Evolutionary conservation across 2,329 filamentous ascomycete species (phyloP), one percentile per base, ranked within the genome.

Genomic region (Penicillium sp.): DNA sequence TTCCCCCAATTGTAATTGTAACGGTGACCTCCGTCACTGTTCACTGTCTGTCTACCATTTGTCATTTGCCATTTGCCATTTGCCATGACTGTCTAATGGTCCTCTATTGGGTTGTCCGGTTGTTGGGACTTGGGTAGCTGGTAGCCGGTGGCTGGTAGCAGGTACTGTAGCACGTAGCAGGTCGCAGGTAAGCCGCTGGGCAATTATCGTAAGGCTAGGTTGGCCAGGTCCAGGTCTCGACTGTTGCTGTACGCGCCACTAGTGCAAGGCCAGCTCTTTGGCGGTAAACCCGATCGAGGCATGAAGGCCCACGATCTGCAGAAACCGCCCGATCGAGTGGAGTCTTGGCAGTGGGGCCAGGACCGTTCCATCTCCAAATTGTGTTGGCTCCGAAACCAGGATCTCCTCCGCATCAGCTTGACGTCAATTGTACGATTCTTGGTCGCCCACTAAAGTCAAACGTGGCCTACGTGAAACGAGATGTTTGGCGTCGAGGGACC

Each of bases 331-430:
- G 53, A 46, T 58, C 38, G 26, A 52, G 21, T 47, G 38, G 33
- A 16, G 15, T 48, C 58, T 52, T 61, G 58, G 58, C 58, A 53
- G 53, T 54, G 46, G 48, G 54, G 48, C 39, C 21, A 39, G 2
- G 41, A 18, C 42, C 42, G 21, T 18, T 29, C 12, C 33, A 39
- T 13, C 24, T 21, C 24, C n/a, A 38, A 31, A 26, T 24, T 24
- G 21, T 18, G 38, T 39, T 45, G 34, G 45, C 28, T 26, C 39
- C n/a, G 39, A 53, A 45, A 47, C 29, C 42, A 49, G 29, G 16
- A 49, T 53, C 47, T 49, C 36, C 49, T 48, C 41, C 41, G 24
- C 47, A 54, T 57, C 54, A 54, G 43, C 44, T 47, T 57, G 54
- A 57, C 54, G 54, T 57, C 54, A 57, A 45, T 38, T 15, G 34